Evolutionary conservation across 352 stramenopile species (phyloP), one percentile per base, ranked within the genome.

Genomic region (Phytophthora ohioensis): DNA sequence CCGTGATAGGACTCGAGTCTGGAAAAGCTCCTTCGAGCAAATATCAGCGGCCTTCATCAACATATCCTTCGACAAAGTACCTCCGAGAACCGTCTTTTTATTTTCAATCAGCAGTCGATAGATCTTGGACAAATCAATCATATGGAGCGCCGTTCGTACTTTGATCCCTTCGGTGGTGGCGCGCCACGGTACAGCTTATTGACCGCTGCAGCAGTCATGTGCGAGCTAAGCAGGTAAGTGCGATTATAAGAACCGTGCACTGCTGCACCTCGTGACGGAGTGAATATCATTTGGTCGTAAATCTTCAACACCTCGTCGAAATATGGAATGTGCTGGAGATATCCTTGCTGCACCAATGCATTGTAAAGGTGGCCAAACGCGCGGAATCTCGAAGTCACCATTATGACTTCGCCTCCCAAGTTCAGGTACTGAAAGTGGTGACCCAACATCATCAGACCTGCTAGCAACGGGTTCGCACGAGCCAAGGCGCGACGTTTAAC

Each of bases 341-440:
- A 58, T 0, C 51, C 21, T 46, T 57, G 53, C 27, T 76, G 48
- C 13, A 69, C 35, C 8, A 84, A 45, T 10, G 70, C 76, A 43
- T 65, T 61, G 48, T 78, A 84, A 11, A 81, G 49, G 41, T 80
- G 65, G 1, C 65, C 57, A n/a, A 83, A 80, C 8, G 64, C 64
- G 5, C 68, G 60, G 15, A 82, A 68, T 5, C 69, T 69, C 7
- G 64, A 73, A 8, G 75, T 73, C 57, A 65, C 65, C 60, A 74
- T 57, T 7, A 78, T 31, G 8, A 76, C 43, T 31, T 78, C 71
- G 34, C 43, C 46, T n/a, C 15, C 69, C 34, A 76, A n/a, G 7
- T 67, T 7, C 10, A 71, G 53, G 17, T 75, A 80, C 12, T 67
- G 49, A 31, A 79, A 70, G 10, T 79, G 49, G 15, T 75, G 31